Base-by-base conservation (phyloP, 2,329 filamentous ascomycete genomes). In the Trichoderma aggressivum region DNA sequence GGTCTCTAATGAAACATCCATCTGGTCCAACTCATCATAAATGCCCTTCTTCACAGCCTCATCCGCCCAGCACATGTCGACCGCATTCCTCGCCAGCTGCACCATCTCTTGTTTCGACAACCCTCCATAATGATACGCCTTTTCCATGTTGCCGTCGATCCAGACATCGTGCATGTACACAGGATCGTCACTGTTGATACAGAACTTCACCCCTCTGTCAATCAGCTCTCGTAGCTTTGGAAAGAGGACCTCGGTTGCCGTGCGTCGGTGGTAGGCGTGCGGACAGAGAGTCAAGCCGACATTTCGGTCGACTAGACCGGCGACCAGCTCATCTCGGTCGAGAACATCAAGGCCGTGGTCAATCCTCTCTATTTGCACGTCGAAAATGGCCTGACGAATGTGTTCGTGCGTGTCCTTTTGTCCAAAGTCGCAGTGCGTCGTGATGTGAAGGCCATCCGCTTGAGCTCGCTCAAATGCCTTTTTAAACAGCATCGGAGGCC, bases 171-270 rank as follows among this genome's bases (percentile, higher is more conserved):
- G 81, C 81, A 94, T 94, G 77, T 92, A 93, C 8, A 90, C 90
- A 71, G 91, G 91, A 77, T 93, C 90, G 76, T 93, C 91, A 74
- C 89, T 91, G 79, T 93, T 93, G 78, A 94, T 88, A 66, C 88
- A 91, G 79, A 93, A 93, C 73, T 82, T 85, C 32, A 93, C 88
- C 0, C 90, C 89, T 8, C 82, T 82, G 61, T 91, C 86, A 26
- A 93, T 79, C 74, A 92, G 90, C 67, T 81, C 82, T 18, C 89
- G 83, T 72, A 93, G 60, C 62, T 75, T 74, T 4, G 79, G 83
- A 73, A 93, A 85, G 0, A 91, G 89, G 5, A 84, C 82, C 6
- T 79, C 75, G 7, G 70, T 78, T 28, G 72, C 67, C 14, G 66
- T 74, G 1, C 72, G 72, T 28, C 70, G 66, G 36, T 75, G 73